phyloP scores from a whole-genome alignment of 129 eudicot species.

The Flaveria trinervia region DNA sequence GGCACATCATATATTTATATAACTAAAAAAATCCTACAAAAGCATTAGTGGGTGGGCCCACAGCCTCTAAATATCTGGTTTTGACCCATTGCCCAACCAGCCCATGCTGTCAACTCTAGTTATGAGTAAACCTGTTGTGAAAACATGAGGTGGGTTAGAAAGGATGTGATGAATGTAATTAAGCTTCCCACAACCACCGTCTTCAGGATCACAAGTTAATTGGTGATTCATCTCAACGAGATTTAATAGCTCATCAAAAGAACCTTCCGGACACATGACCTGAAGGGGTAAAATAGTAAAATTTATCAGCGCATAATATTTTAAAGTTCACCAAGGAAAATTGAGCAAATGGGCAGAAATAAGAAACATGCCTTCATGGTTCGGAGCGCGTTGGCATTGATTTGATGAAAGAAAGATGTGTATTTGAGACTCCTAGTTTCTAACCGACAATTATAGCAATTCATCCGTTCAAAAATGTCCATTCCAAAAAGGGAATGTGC shows the following conservation, averaged over 20 bases:
- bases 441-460: constrained; percentile 73
- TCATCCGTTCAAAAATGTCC: constrained; percentile 84
- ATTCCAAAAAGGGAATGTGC: constrained; percentile 92
- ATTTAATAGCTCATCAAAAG: constrained; percentile 77
- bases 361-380: constrained; percentile 74
- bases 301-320: neutral
- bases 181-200: constrained; percentile 84
- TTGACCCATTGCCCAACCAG: constrained; percentile 13
- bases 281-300: constrained; percentile 28
- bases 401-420: constrained; percentile 89
- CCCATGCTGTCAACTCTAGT: constrained; percentile 3
- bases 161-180: constrained; percentile 85
- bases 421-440: constrained; percentile 86
- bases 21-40: neutral
- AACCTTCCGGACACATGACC: constrained; percentile 77
- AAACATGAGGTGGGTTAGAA: constrained; percentile 78
- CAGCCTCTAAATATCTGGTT: neutral
- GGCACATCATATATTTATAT: neutral
- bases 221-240: constrained; percentile 85
- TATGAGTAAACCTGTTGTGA: constrained; percentile 63
- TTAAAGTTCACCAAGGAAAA: neutral
- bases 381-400: constrained; percentile 92
- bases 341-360: neutral
- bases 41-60: neutral
- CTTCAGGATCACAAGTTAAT: constrained; percentile 86